Evolutionary conservation across 345 rosid genomes (phyloP).

Genomic region (Salix purpurea): DNA sequence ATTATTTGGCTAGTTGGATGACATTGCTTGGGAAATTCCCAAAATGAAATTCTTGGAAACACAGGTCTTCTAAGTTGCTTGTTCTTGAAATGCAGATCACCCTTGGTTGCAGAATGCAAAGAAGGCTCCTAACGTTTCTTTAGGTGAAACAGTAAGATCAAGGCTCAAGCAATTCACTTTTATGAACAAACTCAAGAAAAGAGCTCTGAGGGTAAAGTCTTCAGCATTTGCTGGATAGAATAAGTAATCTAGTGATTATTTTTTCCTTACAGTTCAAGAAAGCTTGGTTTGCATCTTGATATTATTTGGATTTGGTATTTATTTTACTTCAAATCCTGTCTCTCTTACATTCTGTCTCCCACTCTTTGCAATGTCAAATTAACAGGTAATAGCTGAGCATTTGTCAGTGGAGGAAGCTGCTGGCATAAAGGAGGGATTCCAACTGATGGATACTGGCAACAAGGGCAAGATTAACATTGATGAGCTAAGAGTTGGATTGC

Average conservation of each 20-base stretch:
- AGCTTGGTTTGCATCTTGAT: not conserved
- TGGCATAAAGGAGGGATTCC: slow-evolving; percentile 34
- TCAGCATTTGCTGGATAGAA: not conserved
- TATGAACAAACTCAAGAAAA: slow-evolving; percentile 40
- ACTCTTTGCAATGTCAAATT: not conserved
- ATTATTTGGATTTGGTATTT: not conserved
- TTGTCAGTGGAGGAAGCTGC: slow-evolving; percentile 34
- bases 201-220: slow-evolving; percentile 34
- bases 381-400: slow-evolving; percentile 32
- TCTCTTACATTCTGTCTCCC: not conserved
- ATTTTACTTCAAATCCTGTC: not conserved
- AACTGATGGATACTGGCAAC: slow-evolving; percentile 26
- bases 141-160: slow-evolving; percentile 32
- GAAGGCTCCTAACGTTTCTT: slow-evolving; percentile 27
- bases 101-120: slow-evolving; percentile 37
- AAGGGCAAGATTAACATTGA: slow-evolving; percentile 27
- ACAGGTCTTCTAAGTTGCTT: slow-evolving; percentile 5
- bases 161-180: slow-evolving; percentile 32
- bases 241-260: not conserved
- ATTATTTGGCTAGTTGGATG: not conserved
- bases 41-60: not conserved
- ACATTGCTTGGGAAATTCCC: not conserved
- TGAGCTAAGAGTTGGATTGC: slow-evolving; percentile 28
- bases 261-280: not conserved
- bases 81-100: slow-evolving; percentile 24